Evolutionary conservation across 257 asterid species (phyloP), one percentile per base, ranked within the genome.

Genomic region (Dorcoceras hygrometricum): DNA sequence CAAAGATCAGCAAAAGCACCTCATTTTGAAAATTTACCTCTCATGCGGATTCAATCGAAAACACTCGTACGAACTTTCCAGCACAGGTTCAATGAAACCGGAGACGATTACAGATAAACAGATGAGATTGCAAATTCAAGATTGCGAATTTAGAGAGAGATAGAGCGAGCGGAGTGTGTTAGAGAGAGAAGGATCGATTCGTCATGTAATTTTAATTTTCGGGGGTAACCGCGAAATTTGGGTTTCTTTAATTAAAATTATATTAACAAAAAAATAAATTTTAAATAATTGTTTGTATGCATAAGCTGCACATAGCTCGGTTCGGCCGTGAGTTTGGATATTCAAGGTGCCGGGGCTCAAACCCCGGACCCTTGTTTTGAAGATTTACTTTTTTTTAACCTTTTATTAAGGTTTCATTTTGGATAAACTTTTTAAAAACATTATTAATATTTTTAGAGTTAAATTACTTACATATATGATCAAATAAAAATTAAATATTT

Each of bases 151-250:
- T 75, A 71, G 86, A 75, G 80, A 73, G 81, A 73, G 78, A 65
- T n/a, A n/a, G n/a, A n/a, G n/a, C n/a, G 25, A 62, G 71, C 69
- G 61, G 58, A 70, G 81, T 74, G 73, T 57, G 68, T 50, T 71
- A 59, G 82, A 71, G 78, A 78, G 76, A 73, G 79, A 73, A 12
- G 50, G 77, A 79, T 39, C 78, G 80, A 69, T 66, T 78, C 62
- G 68, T 77, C 71, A 79, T 50, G 61, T 73, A 56, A 57, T 61
- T 75, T 60, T 71, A 59, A 67, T 59, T 70, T 63, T 34, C 46
- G 77, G 67, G 75, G 78, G 67, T 79, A 80, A 78, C 89, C 89
- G 89, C 86, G 89, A 83, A 83, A 83, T 73, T 77, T 28, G 69
- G 25, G 69, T 71, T 73, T 62, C 75, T 69, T 68, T 73, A 29